These are phyloP conservation scores for Stropharia rugosoannulata DNA, from an alignment of 768 basidiomycete species.

Conservation along the genomic window DNA sequence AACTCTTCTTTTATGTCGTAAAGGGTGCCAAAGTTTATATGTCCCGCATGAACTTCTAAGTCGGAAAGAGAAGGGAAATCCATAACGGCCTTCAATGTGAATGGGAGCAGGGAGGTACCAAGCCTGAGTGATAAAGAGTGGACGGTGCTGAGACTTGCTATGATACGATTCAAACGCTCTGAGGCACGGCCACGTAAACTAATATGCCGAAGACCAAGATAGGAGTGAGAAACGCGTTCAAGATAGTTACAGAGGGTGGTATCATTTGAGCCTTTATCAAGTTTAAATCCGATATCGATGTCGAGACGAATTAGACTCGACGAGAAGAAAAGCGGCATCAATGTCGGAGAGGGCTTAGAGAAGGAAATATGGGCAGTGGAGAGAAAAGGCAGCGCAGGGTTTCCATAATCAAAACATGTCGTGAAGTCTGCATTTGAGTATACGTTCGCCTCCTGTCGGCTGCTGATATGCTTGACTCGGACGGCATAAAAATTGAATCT, in stretches of 20 bases:
- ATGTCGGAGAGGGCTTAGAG: conserved; percentile 19
- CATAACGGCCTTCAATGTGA: conserved; percentile 35
- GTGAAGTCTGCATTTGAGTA: background rate
- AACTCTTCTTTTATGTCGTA: conserved; percentile 9
- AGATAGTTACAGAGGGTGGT: conserved; percentile 25
- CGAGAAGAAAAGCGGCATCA: conserved; percentile 33
- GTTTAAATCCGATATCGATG: conserved; percentile 39
- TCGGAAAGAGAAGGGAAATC: conserved; percentile 35
- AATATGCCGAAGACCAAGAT: conserved; percentile 31
- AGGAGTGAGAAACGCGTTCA: conserved; percentile 25
- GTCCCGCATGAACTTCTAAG: conserved; percentile 44
- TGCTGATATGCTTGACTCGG: conserved; percentile 35
- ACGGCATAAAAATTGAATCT: conserved; percentile 32
- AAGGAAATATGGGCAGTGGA: conserved; percentile 27
- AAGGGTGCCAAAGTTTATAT: conserved; percentile 28
- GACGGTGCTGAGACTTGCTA: conserved; percentile 32
- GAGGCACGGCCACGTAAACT: conserved; percentile 38
- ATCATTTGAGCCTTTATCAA: conserved; percentile 14
- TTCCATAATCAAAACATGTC: background rate
- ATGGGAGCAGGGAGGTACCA: conserved; percentile 34
- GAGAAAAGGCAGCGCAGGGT: conserved; percentile 25
- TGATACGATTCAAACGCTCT: conserved; percentile 25
- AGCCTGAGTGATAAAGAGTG: conserved; percentile 37
- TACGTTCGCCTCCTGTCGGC: conserved; percentile 23
- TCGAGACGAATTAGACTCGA: conserved; percentile 32